Conservation (phyloP, 2,329 filamentous ascomycete species). For the Paradendryphiella salina region DNA sequence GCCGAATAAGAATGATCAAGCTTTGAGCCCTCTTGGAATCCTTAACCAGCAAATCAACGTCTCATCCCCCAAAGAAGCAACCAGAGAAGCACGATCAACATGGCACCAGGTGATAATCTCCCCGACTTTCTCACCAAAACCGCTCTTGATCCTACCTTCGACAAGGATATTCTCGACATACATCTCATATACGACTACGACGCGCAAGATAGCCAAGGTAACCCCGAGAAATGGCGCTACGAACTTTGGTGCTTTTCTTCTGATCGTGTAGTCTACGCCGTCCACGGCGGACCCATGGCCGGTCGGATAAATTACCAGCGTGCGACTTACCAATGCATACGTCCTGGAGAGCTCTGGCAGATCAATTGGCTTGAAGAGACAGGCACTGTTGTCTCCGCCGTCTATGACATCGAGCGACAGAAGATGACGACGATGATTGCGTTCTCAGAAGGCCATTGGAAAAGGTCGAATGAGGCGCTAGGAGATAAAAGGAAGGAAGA, state of each 20-base stretch:
- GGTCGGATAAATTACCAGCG: conserved; percentile 57
- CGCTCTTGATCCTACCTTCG: conserved; percentile 45
- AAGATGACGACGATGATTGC: conserved; percentile 58
- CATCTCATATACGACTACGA: conserved; percentile 63
- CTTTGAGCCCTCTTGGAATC: not conserved
- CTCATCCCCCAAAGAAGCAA: not conserved
- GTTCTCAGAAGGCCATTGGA: conserved; percentile 62
- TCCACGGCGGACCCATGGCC: conserved; percentile 62
- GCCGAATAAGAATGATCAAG: not conserved
- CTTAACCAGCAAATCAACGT: not conserved
- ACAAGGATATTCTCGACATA: conserved; percentile 57
- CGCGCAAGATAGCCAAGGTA: conserved; percentile 53
- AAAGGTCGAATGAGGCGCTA: conserved; percentile 54
- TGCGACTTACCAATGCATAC: conserved; percentile 61
- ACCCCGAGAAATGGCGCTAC: conserved; percentile 63
- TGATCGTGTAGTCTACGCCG: conserved; percentile 59
- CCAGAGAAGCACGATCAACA: conserved; percentile 1
- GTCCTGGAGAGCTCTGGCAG: conserved; percentile 62
- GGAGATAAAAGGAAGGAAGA: conserved; percentile 59
- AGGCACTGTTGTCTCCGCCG: conserved; percentile 59
- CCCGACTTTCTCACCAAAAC: conserved; percentile 38
- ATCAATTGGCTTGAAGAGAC: conserved; percentile 65
- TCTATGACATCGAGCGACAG: conserved; percentile 58
- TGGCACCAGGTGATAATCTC: conserved; percentile 30
- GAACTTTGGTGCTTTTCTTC: conserved; percentile 65